Evolutionary conservation across 73 alveolate species (phyloP).

Genomic region (Breviolum minutum): DNA sequence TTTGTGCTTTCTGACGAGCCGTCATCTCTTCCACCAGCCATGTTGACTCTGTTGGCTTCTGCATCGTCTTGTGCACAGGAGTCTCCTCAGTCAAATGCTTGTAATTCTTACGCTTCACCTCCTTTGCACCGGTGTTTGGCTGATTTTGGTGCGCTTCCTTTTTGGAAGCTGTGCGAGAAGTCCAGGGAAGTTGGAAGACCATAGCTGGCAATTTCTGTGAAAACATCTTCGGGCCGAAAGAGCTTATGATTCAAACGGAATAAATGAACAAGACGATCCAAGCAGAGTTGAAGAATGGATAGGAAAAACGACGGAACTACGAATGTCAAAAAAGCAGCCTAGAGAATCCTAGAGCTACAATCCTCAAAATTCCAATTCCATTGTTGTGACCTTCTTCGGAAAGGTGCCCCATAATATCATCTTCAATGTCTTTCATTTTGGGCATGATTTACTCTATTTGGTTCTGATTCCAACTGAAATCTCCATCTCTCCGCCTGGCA

Average conservation of each 20-base stretch:
- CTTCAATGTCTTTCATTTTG: no score
- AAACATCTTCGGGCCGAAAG: not conserved
- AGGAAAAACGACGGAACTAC: no score
- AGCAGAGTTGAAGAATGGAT: no score
- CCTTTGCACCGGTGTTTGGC: not conserved
- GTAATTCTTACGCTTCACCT: not conserved
- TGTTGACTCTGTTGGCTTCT: not conserved
- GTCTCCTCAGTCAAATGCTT: not conserved
- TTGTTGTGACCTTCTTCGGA: no score
- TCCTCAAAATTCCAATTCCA: no score
- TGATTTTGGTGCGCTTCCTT: not conserved
- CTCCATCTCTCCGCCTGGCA: not conserved
- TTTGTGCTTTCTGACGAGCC: conserved; percentile 17
- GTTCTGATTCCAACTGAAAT: no score
- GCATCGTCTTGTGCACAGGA: no score
- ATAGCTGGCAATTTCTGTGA: not conserved
- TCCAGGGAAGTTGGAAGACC: conserved; percentile 18
- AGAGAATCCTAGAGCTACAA: no score
- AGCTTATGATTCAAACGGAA: not conserved
- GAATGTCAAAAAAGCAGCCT: not conserved
- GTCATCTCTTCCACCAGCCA: conserved; percentile 12
- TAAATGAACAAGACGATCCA: no score
- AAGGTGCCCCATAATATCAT: no score
- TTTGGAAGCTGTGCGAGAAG: not conserved
- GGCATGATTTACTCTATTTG: no score